Conservation (phyloP, 345 rosid genomes). For the Aethionema arabicum region DNA sequence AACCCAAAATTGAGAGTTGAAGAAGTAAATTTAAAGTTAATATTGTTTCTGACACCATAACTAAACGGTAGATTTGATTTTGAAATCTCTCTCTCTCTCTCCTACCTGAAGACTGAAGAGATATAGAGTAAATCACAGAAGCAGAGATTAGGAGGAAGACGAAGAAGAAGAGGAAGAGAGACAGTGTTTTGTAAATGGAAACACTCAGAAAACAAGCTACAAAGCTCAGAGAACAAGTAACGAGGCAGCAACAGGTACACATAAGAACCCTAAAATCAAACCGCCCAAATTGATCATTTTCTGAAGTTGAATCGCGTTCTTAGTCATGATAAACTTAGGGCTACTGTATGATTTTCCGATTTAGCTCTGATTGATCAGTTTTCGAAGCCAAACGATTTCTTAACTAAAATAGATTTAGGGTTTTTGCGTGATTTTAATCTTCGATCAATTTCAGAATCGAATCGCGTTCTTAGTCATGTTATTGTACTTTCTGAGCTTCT, state of each 20-base stretch:
- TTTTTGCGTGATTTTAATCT: not conserved
- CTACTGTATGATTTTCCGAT: too few relatives aligned
- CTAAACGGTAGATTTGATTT: conserved; percentile 34
- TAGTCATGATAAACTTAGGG: not conserved
- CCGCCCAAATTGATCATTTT: not conserved
- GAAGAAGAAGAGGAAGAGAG: not conserved
- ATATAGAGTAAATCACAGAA: conserved; percentile 5
- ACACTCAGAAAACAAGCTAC: conserved; percentile 80
- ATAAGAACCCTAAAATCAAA: conserved; percentile 10
- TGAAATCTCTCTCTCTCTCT: conserved; percentile 18
- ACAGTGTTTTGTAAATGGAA: conserved; percentile 50
- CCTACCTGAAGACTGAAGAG: not conserved
- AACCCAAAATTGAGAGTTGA: not conserved
- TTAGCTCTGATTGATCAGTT: not conserved
- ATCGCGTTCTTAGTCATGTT: conserved; percentile 3
- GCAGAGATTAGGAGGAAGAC: conserved; percentile 3
- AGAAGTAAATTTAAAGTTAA: not conserved
- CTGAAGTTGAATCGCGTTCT: not conserved
- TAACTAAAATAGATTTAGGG: not conserved
- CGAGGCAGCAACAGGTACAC: conserved; percentile 78
- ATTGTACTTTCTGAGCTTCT: not conserved
- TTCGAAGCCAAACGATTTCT: not conserved
- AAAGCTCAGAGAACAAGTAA: conserved; percentile 77
- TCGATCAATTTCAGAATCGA: not conserved
- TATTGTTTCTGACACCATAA: conserved; percentile 11